phyloP scores from a whole-genome alignment of 768 basidiomycete species.

The Rhizopogon vesiculosus region DNA sequence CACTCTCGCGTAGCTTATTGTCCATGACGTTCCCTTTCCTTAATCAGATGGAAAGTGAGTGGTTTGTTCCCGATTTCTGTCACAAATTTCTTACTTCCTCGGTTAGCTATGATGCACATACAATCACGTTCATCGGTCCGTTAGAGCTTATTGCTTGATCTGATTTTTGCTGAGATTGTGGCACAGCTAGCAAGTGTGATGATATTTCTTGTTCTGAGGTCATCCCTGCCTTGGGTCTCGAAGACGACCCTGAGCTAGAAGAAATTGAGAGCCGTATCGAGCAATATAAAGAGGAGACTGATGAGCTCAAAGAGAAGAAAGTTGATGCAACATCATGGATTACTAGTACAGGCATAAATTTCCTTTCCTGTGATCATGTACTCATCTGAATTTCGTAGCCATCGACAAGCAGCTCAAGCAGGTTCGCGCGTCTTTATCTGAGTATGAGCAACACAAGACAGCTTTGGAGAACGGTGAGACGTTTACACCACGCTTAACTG shows the following conservation, averaged over 20 bases:
- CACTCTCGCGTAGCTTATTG: background rate
- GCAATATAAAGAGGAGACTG: conserved; percentile 27
- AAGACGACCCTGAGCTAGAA: conserved; percentile 49
- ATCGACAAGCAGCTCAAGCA: conserved; percentile 36
- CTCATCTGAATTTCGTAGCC: conserved; percentile 21
- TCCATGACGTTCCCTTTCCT: background rate
- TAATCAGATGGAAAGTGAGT: conserved; percentile 52
- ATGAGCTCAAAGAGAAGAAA: conserved; percentile 39
- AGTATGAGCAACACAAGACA: conserved; percentile 42
- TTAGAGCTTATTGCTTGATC: background rate
- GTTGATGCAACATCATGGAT: conserved; percentile 29
- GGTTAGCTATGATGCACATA: conserved; percentile 48
- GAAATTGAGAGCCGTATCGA: conserved; percentile 45
- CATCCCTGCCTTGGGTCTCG: conserved; percentile 43
- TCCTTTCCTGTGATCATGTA: background rate
- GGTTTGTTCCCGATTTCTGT: background rate
- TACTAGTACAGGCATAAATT: conserved; percentile 34
- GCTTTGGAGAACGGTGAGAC: conserved; percentile 41
- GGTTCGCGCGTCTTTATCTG: conserved; percentile 30
- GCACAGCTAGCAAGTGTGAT: conserved; percentile 55
- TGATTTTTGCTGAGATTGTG: background rate
- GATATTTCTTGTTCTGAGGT: conserved; percentile 60
- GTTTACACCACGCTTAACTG: conserved; percentile 39
- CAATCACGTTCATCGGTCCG: conserved; percentile 58
- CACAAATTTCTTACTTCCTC: background rate